Percentiles rank a stretch among this genome's conserved stretches.
These are phyloP conservation scores for Cercophora sp. DNA, from an alignment of 495 filamentous ascomycete genomes.

Conservation along the genomic window DNA sequence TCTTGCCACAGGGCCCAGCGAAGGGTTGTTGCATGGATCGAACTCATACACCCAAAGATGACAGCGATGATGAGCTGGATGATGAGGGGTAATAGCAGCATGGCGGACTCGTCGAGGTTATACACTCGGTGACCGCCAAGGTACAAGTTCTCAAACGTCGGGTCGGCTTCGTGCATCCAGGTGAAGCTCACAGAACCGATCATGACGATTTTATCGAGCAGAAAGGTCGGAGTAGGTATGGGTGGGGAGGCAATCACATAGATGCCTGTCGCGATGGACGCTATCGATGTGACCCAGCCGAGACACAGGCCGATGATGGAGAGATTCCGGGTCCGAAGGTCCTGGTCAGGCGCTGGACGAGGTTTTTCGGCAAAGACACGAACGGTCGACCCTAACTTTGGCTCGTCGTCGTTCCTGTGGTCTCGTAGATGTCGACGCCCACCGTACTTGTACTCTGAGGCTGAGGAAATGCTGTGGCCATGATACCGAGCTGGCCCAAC, in stretches of 20 bases:
- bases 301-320: constrained; percentile 7
- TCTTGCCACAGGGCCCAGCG: constrained; percentile 39
- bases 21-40: constrained; percentile 30
- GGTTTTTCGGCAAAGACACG: no score
- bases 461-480: no score
- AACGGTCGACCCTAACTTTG: no score
- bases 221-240: background rate
- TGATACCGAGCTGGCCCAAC: no score
- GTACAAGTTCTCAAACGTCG: background rate
- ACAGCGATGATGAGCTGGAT: background rate
- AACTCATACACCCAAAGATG: background rate
- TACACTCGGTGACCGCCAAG: constrained; percentile 7
- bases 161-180: no score
- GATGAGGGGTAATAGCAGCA: background rate
- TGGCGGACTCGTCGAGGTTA: background rate
- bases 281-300: constrained; percentile 1
- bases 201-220: background rate
- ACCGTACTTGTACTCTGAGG: no score
- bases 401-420: no score
- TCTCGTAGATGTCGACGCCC: no score
- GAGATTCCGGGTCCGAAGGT: constrained; percentile 1
- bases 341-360: no score
- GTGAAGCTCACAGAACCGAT: background rate
- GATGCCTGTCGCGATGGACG: background rate
- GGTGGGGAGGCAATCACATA: background rate